phyloP scores from a whole-genome alignment of 768 basidiomycete species.

The Mycena leptocephala region DNA sequence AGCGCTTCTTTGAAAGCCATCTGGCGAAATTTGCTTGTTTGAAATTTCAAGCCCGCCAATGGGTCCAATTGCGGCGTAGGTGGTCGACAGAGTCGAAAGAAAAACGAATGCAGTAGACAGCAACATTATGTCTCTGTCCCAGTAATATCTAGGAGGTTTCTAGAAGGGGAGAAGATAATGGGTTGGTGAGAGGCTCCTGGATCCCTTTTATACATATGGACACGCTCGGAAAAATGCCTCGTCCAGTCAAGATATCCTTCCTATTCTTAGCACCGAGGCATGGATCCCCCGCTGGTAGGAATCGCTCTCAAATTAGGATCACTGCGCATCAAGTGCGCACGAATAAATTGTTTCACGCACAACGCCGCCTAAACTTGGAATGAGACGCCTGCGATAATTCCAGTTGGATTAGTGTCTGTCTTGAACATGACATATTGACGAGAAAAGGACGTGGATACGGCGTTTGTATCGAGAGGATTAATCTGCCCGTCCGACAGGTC shows the following conservation, averaged over 20 bases:
- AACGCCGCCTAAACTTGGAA: not conserved
- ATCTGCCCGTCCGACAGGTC: not conserved
- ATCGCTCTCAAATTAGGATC: too few relatives aligned
- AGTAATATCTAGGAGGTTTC: not conserved
- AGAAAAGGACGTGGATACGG: not conserved
- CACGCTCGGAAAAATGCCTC: not conserved
- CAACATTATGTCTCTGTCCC: not conserved
- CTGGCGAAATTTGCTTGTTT: conserved; percentile 29
- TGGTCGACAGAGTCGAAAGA: not conserved
- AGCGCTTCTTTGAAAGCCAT: conserved; percentile 33
- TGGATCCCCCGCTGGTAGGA: not conserved
- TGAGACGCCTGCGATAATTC: not conserved
- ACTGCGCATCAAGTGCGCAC: not conserved
- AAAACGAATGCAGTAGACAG: not conserved
- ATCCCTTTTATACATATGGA: not conserved
- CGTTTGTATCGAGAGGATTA: not conserved
- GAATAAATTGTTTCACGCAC: too few relatives aligned
- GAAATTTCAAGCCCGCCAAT: conserved; percentile 19
- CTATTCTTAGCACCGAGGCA: too few relatives aligned
- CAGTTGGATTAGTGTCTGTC: not conserved
- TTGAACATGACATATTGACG: not conserved
- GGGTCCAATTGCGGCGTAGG: not conserved
- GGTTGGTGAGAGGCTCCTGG: not conserved
- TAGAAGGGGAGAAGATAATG: not conserved
- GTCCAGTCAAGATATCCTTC: not conserved